Evolutionary conservation across 805 yeast genomes (phyloP), one percentile per base, ranked within the genome.

Genomic region (Metschnikowia noctiluminum): DNA sequence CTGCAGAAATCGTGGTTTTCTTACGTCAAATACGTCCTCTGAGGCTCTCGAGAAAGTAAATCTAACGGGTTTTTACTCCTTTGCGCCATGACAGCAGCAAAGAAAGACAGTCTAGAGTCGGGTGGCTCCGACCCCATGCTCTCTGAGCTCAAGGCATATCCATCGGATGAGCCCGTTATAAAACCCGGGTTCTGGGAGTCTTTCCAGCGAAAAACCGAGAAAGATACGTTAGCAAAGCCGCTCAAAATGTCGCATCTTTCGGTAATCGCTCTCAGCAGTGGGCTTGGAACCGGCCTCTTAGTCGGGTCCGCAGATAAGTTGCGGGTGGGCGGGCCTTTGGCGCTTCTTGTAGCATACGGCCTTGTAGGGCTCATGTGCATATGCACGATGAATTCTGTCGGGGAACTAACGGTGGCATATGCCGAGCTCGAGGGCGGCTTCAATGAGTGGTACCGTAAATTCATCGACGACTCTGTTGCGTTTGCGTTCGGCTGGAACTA

Each of bases 391-490:
- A 71, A 63, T 52, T 64, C 73, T 16, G 73, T 73, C 21, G 77
- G 76, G 12, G 76, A 73, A 62, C 61, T 84, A 68, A 84, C 87
- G 1, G 82, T 82, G 46, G 75, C 79, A 12, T 84, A 80, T 55
- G 67, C 80, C 37, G 73, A 74, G 31, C 66, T 84, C 42, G 70
- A 81, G 26, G 66, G 66, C 21, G 67, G 67, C 2, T 63, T 62
- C 56, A 63, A 62, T 46, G 58, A 60, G 28, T 63, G 60, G 54
- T 62, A 62, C 42, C 43, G 56, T 32, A 63, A 65, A 49, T 66
- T 67, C 45, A 58, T 69, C 39, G 73, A 68, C 49, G 72, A 69
- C 40, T 62, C 69, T 31, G 44, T 68, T 42, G 74, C 68, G 8
- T 69, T 69, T 58, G 69, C 71, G 5, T 52, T 68, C 38, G 71